A percentile compares a stretch with the other conserved stretches of the same genome.
Conservation (phyloP, 441 rosid species). For the Euphorbia schlechtendalii region DNA sequence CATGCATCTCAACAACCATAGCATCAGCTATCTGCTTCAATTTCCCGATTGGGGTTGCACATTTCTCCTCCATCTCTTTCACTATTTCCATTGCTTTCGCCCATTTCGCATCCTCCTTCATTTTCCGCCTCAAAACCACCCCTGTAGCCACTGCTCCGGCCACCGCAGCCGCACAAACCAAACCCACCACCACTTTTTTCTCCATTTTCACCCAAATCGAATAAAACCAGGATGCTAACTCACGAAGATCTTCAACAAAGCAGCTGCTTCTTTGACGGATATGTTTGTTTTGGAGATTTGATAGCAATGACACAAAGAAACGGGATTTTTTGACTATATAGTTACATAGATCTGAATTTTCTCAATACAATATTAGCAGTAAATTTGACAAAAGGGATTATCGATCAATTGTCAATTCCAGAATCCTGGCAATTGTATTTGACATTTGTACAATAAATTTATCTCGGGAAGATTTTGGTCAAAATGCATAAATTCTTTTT, state of each 20-base stretch:
- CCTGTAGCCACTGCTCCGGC: constrained; percentile 61
- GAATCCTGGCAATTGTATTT: background rate
- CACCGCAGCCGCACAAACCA: constrained; percentile 50
- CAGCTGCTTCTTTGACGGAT: background rate
- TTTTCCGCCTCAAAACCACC: constrained; percentile 40
- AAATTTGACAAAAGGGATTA: background rate
- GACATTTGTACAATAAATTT: background rate
- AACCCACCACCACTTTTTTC: constrained; percentile 59
- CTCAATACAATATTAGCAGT: too few relatives aligned
- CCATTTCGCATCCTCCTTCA: constrained; percentile 57
- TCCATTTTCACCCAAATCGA: constrained; percentile 25
- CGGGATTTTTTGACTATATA: background rate
- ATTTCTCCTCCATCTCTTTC: constrained; percentile 69
- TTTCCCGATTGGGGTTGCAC: constrained; percentile 61
- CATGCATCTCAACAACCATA: constrained; percentile 98
- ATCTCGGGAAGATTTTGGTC: background rate
- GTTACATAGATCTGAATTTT: background rate
- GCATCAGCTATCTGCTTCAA: constrained; percentile 82
- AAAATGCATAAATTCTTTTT: background rate
- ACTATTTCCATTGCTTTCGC: constrained; percentile 53
- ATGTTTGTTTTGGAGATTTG: too few relatives aligned
- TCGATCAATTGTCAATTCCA: background rate
- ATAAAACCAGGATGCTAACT: constrained; percentile 11
- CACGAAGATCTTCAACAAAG: background rate
- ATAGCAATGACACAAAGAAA: too few relatives aligned